phyloP scores from a whole-genome alignment of 2,329 filamentous ascomycete species.

The Emydomyces testavorans region DNA sequence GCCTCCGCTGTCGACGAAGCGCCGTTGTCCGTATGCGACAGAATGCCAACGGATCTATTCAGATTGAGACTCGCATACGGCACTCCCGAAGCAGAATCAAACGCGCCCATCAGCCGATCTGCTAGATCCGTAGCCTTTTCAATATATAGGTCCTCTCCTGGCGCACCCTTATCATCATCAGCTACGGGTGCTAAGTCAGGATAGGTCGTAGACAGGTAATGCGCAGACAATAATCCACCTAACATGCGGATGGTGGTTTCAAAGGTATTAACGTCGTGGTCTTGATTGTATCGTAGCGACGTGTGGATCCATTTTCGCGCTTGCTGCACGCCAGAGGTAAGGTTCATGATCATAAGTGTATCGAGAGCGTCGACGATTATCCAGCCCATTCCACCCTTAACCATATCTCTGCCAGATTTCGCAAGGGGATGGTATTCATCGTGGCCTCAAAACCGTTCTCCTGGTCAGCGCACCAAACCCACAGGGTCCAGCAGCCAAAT shows the following conservation, averaged over 20 bases:
- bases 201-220: conserved; percentile 80
- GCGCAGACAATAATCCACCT: conserved; percentile 79
- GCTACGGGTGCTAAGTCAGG: conserved; percentile 64
- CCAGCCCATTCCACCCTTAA: conserved; percentile 82
- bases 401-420: conserved; percentile 73
- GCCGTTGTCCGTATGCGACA: conserved; percentile 72
- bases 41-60: conserved; percentile 60
- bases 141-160: conserved; percentile 82
- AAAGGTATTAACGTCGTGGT: conserved; percentile 94
- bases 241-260: conserved; percentile 98
- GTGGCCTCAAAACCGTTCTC: conserved; percentile 44
- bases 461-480: background rate
- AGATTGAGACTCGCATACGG: conserved; percentile 87
- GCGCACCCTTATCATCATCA: conserved; percentile 58
- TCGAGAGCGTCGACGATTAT: conserved; percentile 95
- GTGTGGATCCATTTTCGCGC: conserved; percentile 81
- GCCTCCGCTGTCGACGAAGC: conserved; percentile 91
- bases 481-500: background rate
- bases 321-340: conserved; percentile 71
- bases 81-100: conserved; percentile 74
- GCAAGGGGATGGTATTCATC: conserved; percentile 80
- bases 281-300: conserved; percentile 71
- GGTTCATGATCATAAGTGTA: conserved; percentile 96
- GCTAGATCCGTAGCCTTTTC: conserved; percentile 93
- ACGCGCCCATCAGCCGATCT: conserved; percentile 74